Evolutionary conservation across 768 basidiomycete species (phyloP).

Genomic region (Tricholomella constricta): DNA sequence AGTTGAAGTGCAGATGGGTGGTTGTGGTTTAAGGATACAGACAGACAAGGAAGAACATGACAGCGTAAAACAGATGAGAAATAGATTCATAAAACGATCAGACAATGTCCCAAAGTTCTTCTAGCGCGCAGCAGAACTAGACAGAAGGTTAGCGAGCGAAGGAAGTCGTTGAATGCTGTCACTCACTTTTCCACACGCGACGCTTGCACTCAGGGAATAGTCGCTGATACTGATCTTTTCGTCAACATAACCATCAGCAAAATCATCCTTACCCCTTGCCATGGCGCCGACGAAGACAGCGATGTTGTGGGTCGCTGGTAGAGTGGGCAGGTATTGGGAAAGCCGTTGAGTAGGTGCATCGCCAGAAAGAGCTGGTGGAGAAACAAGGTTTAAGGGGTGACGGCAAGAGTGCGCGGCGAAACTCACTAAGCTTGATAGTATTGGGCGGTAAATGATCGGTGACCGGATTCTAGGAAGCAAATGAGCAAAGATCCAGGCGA

Average conservation of each 20-base stretch:
- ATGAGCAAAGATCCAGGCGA: not conserved
- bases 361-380: slow-evolving; percentile 76
- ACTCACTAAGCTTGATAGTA: slow-evolving; percentile 93
- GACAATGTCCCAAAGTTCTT: slow-evolving; percentile 94
- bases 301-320: slow-evolving; percentile 86
- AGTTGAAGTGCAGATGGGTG: slow-evolving; percentile 49
- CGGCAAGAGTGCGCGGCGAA: not conserved
- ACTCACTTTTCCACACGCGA: slow-evolving; percentile 95
- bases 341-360: slow-evolving; percentile 83
- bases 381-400: not conserved
- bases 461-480: slow-evolving; percentile 75
- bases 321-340: slow-evolving; percentile 79
- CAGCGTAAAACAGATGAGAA: not conserved
- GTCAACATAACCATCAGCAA: slow-evolving; percentile 93
- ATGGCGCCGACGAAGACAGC: slow-evolving; percentile 98
- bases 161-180: not conserved
- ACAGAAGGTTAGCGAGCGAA: not conserved
- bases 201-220: slow-evolving; percentile 89
- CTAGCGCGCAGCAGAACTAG: slow-evolving; percentile 88
- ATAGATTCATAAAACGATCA: slow-evolving; percentile 33
- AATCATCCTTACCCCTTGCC: slow-evolving; percentile 95
- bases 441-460: slow-evolving; percentile 93
- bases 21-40: slow-evolving; percentile 29
- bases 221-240: slow-evolving; percentile 97
- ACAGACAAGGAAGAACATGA: slow-evolving; percentile 8